Evolutionary conservation across 805 yeast species (phyloP), one percentile per base, ranked within the genome.

Genomic region (Saccharomycopsis capsularis): DNA sequence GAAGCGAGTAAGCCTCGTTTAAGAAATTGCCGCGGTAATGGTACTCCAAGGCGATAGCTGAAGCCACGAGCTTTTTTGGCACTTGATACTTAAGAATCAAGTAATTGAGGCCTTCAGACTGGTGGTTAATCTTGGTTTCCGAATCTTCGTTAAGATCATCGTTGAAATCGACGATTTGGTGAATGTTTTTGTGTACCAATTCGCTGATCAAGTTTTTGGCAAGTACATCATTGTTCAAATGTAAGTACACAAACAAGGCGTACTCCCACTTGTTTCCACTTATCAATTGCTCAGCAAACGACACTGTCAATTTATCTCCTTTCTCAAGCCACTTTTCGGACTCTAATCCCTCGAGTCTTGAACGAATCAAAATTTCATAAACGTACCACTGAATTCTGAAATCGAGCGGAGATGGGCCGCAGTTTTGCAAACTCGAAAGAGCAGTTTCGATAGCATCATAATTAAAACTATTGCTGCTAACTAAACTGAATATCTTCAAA

Each of bases 221-320:
- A 0, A 61, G 57, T 0, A 53, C 57, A 51, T 82, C 83, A 58
- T 76, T 68, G 1, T 55, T 52, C 23, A 85, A 58, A 58, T 82
- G 87, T 16, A 81, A 68, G 37, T 78, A 69, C 2, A 84, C 81
- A 59, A 75, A 84, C 2, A 87, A 54, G 0, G 95, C 75, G 54
- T 81, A 84, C 50, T 69, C 68, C 71, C 76, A 73, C 44, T 75
- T 64, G 0, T 75, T 75, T n/a, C 60, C 60, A 6, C 64, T 52
- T 42, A 68, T 71, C 38, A 85, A 67, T 52, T 78, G 76, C 39
- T 73, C 68, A 9, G 84, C 81, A 58, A 80, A 69, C 1, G 60
- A 55, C 3, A 64, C 51, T 4, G 76, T 64, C 36, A 74, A 49
- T 41, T 59, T 55, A 52, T 76, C 79, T 23, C 67, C 68, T 27